Evolutionary conservation across 345 rosid species (phyloP).

Genomic region (Alliaria petiolata): DNA sequence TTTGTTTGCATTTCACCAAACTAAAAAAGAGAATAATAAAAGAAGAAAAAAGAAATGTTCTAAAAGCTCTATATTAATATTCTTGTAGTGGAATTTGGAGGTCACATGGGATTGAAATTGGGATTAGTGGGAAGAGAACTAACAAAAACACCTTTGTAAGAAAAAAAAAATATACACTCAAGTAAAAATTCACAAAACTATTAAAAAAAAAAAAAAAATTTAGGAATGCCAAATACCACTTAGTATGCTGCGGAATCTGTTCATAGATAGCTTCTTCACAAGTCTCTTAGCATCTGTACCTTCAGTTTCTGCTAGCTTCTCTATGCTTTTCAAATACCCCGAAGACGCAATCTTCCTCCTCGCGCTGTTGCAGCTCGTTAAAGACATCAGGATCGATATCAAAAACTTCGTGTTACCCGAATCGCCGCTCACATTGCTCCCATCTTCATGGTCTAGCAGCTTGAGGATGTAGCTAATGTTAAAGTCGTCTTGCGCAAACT

Average conservation of each 20-base stretch:
- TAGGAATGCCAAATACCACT: constrained; percentile 81
- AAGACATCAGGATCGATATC: constrained; percentile 63
- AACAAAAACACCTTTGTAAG: constrained; percentile 33
- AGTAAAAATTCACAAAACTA: constrained; percentile 26
- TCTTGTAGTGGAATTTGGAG: constrained; percentile 24
- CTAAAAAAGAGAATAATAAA: constrained; percentile 11
- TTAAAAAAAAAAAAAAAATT: constrained; percentile 6
- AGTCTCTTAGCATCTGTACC: constrained; percentile 79
- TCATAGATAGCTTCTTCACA: constrained; percentile 67
- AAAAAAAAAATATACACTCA: constrained; percentile 35
- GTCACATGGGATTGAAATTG: constrained; percentile 28
- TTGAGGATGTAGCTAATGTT: constrained; percentile 58
- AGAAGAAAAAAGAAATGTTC: neutral
- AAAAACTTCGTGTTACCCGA: constrained; percentile 54
- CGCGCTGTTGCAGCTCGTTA: constrained; percentile 65
- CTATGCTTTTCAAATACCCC: constrained; percentile 73
- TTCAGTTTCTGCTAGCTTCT: constrained; percentile 82
- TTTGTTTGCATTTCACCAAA: constrained; percentile 28
- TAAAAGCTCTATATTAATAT: constrained; percentile 28
- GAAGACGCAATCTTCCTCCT: constrained; percentile 77
- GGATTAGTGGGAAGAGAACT: constrained; percentile 31
- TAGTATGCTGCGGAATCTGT: constrained; percentile 62
- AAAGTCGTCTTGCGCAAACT: constrained; percentile 64
- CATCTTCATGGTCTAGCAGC: constrained; percentile 59
- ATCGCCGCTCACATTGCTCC: constrained; percentile 24